Conservation (phyloP, 2,329 filamentous ascomycete genomes). For the Pestalotiopsis sp. region DNA sequence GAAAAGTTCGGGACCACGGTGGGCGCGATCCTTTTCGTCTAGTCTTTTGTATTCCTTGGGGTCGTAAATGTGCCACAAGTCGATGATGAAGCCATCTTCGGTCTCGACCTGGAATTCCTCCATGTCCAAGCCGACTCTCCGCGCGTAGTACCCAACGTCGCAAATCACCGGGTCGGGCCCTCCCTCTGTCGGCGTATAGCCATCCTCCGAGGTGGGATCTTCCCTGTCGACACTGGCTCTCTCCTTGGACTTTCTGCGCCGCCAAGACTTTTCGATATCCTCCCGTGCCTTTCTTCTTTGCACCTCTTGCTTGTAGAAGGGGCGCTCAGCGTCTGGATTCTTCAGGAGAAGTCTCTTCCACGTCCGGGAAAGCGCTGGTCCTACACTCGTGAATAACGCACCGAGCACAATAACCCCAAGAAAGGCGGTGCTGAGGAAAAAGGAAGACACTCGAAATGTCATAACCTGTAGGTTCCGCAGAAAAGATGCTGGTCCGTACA, state of each 20-base stretch:
- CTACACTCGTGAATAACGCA: conserved; percentile 67
- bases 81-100: conserved; percentile 89
- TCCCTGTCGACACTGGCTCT: conserved; percentile 40
- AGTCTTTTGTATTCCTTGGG: conserved; percentile 68
- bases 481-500: conserved; percentile 74
- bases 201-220: conserved; percentile 42
- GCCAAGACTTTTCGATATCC: conserved; percentile 65
- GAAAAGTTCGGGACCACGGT: conserved; percentile 65
- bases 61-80: conserved; percentile 87
- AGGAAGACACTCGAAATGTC: conserved; percentile 66
- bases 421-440: conserved; percentile 76
- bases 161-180: conserved; percentile 77
- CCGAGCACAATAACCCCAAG: conserved; percentile 75
- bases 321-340: conserved; percentile 60
- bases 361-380: conserved; percentile 46
- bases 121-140: conserved; percentile 81
- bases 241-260: conserved; percentile 38
- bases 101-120: conserved; percentile 85
- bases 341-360: conserved; percentile 57
- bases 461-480: conserved; percentile 66
- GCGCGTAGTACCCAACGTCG: conserved; percentile 83
- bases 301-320: conserved; percentile 73
- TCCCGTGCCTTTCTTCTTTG: conserved; percentile 55
- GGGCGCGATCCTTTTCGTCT: conserved; percentile 45
- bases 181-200: conserved; percentile 76